A percentile compares a stretch with the other conserved stretches of the same genome.
phyloP scores from a whole-genome alignment of 345 rosid species.

The Eucalyptus paniculata region DNA sequence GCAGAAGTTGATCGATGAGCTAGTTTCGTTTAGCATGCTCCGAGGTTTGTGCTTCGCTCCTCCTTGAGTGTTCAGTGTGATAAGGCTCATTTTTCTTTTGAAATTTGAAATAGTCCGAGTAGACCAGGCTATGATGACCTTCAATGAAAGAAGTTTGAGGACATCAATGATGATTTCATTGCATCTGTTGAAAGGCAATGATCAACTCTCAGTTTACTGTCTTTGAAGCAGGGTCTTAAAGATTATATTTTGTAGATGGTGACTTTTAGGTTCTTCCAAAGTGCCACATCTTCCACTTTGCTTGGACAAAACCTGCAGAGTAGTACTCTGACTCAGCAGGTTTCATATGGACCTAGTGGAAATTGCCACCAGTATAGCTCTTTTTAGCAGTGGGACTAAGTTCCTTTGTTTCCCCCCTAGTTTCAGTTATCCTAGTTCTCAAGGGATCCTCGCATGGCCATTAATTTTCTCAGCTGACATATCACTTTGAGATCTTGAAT shows the following conservation, averaged over 20 bases:
- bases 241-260: background rate
- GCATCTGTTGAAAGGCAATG: background rate
- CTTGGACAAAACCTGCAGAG: background rate
- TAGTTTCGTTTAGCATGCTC: slow-evolving; percentile 51
- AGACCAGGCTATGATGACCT: background rate
- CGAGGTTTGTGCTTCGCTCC: slow-evolving; percentile 35
- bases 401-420: background rate
- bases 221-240: background rate
- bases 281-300: accelerated
- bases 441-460: background rate
- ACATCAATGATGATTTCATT: background rate
- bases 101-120: accelerated
- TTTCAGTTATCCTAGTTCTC: background rate
- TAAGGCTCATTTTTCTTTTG: background rate
- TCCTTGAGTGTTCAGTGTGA: background rate
- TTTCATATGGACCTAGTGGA: background rate
- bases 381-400: background rate
- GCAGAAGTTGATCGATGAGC: slow-evolving; percentile 72
- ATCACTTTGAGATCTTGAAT: background rate
- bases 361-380: background rate
- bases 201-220: background rate
- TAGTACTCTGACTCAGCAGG: background rate
- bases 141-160: background rate
- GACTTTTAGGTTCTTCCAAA: background rate
- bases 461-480: background rate